phyloP scores from a whole-genome alignment of 2,329 filamentous ascomycete genomes.

The Diaporthe eres region DNA sequence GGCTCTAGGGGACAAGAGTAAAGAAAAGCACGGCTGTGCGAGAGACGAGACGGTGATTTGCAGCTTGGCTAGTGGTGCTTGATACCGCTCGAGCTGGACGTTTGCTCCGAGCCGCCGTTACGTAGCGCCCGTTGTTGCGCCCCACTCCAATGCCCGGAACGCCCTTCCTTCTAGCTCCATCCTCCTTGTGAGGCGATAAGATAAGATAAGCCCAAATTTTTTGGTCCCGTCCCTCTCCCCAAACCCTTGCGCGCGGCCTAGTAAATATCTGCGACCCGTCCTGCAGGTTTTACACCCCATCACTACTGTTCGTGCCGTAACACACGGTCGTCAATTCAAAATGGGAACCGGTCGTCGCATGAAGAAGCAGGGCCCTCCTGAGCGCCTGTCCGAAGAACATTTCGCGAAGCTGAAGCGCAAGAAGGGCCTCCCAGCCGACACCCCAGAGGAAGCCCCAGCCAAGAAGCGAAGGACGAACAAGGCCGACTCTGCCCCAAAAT shows the following conservation, averaged over 20 bases:
- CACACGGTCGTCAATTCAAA: slow-evolving; percentile 51
- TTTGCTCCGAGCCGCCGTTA: slow-evolving; percentile 22
- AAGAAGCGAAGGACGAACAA: slow-evolving; percentile 70
- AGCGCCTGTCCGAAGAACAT: slow-evolving; percentile 84
- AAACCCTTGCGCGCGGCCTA: slow-evolving; percentile 4
- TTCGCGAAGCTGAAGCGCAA: slow-evolving; percentile 89
- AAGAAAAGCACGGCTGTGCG: background rate
- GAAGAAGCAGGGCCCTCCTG: slow-evolving; percentile 93
- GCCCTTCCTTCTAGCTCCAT: background rate
- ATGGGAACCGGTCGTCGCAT: slow-evolving; percentile 95
- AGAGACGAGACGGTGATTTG: background rate
- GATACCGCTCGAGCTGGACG: background rate
- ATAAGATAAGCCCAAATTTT: slow-evolving; percentile 40
- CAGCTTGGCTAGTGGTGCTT: background rate
- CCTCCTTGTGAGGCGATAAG: slow-evolving; percentile 25
- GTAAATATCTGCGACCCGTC: slow-evolving; percentile 8
- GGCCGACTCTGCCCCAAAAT: slow-evolving; percentile 51
- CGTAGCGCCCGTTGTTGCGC: slow-evolving; percentile 25
- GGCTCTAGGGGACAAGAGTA: background rate
- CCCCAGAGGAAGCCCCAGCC: slow-evolving; percentile 66
- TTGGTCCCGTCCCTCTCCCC: slow-evolving; percentile 26
- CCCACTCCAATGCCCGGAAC: slow-evolving; percentile 23
- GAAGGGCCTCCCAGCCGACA: slow-evolving; percentile 76
- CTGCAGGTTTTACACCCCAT: background rate
- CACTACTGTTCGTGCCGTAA: slow-evolving; percentile 9